phyloP scores from a whole-genome alignment of 768 basidiomycete species.

The Boletus rubropictus region DNA sequence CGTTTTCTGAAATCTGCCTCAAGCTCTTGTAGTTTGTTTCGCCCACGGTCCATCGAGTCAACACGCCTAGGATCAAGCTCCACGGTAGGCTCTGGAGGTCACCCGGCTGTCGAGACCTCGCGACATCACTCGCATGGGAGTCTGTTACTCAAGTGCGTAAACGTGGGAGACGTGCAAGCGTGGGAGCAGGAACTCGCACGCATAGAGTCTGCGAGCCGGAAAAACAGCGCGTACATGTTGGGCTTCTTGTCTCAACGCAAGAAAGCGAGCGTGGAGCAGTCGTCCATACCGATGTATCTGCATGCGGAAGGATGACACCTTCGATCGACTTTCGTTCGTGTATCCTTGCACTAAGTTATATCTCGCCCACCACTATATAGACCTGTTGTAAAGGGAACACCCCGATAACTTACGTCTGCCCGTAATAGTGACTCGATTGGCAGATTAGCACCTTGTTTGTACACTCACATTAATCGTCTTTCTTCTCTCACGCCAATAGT shows the following conservation, averaged over 20 bases:
- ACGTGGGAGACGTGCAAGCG: constrained; percentile 43
- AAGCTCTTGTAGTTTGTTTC: constrained; percentile 14
- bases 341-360: constrained; percentile 10
- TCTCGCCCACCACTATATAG: constrained; percentile 4
- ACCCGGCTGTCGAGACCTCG: constrained; percentile 15
- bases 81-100: constrained; percentile 46
- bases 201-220: constrained; percentile 59
- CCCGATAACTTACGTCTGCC: constrained; percentile 5
- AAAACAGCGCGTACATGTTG: constrained; percentile 36
- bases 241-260: constrained; percentile 28
- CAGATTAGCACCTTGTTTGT: constrained; percentile 5
- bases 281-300: constrained; percentile 20
- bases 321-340: neutral
- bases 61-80: constrained; percentile 32
- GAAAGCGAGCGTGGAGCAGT: constrained; percentile 21
- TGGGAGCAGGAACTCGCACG: constrained; percentile 77
- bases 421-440: constrained; percentile 7
- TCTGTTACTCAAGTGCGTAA: constrained; percentile 26
- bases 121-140: constrained; percentile 12
- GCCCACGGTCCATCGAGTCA: constrained; percentile 19
- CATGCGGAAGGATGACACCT: constrained; percentile 20
- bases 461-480: constrained; percentile 11
- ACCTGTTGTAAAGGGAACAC: constrained; percentile 6
- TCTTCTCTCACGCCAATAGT: neutral
- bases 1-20: constrained; percentile 8